These are phyloP conservation scores for Suillus placidus DNA, from an alignment of 768 basidiomycete species.

Conservation along the genomic window DNA sequence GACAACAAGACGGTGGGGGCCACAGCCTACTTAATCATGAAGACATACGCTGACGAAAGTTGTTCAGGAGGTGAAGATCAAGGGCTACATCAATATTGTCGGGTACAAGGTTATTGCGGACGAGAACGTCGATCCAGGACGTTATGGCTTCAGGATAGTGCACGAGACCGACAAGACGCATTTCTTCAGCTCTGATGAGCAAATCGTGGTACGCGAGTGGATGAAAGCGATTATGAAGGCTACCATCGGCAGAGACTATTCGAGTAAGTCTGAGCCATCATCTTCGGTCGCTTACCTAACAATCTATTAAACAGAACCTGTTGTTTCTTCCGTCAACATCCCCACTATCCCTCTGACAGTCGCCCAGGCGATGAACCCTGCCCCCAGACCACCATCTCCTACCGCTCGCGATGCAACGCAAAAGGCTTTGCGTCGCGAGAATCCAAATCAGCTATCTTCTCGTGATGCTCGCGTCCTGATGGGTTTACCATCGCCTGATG, in stretches of 20 bases:
- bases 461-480: slow-evolving; percentile 80
- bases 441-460: slow-evolving; percentile 78
- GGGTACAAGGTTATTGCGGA: slow-evolving; percentile 95
- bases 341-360: slow-evolving; percentile 94
- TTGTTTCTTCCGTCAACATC: slow-evolving; percentile 95
- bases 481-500: slow-evolving; percentile 47
- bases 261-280: slow-evolving; percentile 55
- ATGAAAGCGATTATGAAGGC: slow-evolving; percentile 99
- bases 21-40: slow-evolving; percentile 1
- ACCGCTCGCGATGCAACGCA: slow-evolving; percentile 86
- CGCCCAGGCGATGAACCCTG: slow-evolving; percentile 96
- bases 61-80: slow-evolving; percentile 85
- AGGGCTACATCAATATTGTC: slow-evolving; percentile 90
- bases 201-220: slow-evolving; percentile 87
- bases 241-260: slow-evolving; percentile 92
- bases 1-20: slow-evolving; percentile 53
- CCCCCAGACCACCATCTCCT: slow-evolving; percentile 93
- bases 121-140: slow-evolving; percentile 88
- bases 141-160: slow-evolving; percentile 93
- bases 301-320: slow-evolving; percentile 63
- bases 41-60: slow-evolving; percentile 1
- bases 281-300: slow-evolving; percentile 4
- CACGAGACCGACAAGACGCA: slow-evolving; percentile 88
- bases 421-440: slow-evolving; percentile 81
- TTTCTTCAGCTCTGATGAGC: slow-evolving; percentile 91